Base-by-base conservation (phyloP, 176 grass and related monocot species). In the Ampelocalamus luodianensis region DNA sequence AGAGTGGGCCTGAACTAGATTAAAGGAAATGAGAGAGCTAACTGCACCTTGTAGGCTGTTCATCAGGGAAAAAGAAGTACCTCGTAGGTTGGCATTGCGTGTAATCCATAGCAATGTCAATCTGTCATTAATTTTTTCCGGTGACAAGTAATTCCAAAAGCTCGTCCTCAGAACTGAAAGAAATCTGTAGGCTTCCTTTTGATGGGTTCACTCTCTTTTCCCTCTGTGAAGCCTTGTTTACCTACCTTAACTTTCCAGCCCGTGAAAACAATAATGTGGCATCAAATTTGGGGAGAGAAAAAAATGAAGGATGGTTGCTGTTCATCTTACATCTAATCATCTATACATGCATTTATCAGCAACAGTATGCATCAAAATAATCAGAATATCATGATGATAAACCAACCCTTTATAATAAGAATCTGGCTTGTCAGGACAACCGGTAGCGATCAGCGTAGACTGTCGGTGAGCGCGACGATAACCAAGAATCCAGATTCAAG, bases 391-490 rank as follows among this genome's bases (percentile, higher is more conserved):
- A 7, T 65, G 20, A 38, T 80, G 78, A 24, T 10, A 54, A 74
- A 76, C 48, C 27, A 27, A 37, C 24, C 39, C 71, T 17, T 59
- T 1, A 22, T 18, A 4, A 37, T 44, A 88, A 43, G 46, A 44
- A 18, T 6, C 0, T 20, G 42, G 3, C 50, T 15, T 38, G 10
- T 39, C 27, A 51, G 58, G 51, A 54, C 44, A 54, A 8, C 12
- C 15, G n/a, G 65, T 32, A 18, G 55, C 53, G 36, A n/a, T 39
- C 38, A 50, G 60, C 22, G 53, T 1, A 69, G 36, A 51, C 71
- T 50, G 83, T 90, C 83, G 83, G 88, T 90, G 88, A 79, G 37
- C 55, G 29, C 26, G 55, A 86, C 46, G 45, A 63, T 71, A 42
- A 22, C 24, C 39, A 76, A 26, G 51, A 44, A 63, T 49, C 78